Evolutionary conservation across 192 early-diverging fungal genomes (phyloP), one percentile per base, ranked within the genome.

Genomic region (Backusella tarrabulga): DNA sequence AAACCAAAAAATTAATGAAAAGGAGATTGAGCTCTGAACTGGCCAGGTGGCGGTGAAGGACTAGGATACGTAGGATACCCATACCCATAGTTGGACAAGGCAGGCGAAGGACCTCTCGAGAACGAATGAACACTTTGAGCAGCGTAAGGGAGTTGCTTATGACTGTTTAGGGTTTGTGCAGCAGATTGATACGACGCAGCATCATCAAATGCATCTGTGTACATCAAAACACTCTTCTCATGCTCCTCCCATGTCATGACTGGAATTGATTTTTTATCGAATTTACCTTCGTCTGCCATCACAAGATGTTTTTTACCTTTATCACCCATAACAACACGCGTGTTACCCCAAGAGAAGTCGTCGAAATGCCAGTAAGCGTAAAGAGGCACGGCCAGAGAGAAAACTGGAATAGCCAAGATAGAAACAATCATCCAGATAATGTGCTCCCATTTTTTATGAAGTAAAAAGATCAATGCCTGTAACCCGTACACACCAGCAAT

Each of bases 351-450:
- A 26, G 95, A 96, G 77, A 99, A 99, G 79, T 99, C 96, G 82
- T 99, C 97, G 84, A 97, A 96, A 86, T 96, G 95, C 97, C 97
- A 99, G 90, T 95, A 96, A 21, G 95, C 78, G 84, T 94, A 96
- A 38, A 90, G 66, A 17, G 87, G 87, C 42, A 88, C 86, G 35
- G 85, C 76, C 76, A 90, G 85, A 34, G 87, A 86, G 81, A 93
- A 94, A 26, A 93, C 80, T 6, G 92, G 92, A 76, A 92, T 90
- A 11, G 93, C 92, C 41, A 92, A 68, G 26, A 93, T 88, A 66
- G 88, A 91, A 67, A 95, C 90, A 46, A 96, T 88, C 94, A 96
- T 93, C 94, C 94, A 94, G 17, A 90, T 90, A 66, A 95, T 90
- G 75, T 91, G 89, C 79, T 91, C 86, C 87, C 88, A 91, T 84